Conservation (phyloP, 345 rosid genomes). For the Rhodomyrtus tomentosa region DNA sequence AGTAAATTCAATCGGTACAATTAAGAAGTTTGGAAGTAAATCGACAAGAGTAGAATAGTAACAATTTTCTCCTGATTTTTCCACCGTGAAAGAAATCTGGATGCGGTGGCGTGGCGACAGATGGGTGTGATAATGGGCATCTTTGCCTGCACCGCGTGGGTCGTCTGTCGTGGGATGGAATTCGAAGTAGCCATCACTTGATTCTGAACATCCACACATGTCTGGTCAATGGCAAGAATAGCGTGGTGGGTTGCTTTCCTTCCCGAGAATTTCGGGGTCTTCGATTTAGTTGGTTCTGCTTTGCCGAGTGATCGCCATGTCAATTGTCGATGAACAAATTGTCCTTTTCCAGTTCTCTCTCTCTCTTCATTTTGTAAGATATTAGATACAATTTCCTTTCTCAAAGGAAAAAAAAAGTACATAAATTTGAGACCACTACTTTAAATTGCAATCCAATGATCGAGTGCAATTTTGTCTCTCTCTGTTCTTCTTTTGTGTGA, state of each 20-base stretch:
- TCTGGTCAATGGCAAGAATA: not conserved
- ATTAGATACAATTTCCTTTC: too few relatives aligned
- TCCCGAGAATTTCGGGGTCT: not conserved
- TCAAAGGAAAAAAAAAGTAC: too few relatives aligned
- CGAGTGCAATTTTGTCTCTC: not conserved
- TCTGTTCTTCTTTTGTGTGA: not conserved
- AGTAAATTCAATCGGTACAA: too few relatives aligned
- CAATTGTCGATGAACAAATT: not conserved
- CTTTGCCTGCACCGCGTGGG: not conserved
- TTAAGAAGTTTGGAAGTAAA: rapidly evolving
- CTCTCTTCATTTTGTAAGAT: too few relatives aligned
- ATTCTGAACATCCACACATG: not conserved
- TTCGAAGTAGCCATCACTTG: not conserved
- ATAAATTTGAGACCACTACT: not conserved
- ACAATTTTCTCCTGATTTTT: too few relatives aligned
- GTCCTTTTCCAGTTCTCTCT: not conserved
- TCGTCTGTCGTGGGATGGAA: not conserved
- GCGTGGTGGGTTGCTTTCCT: not conserved
- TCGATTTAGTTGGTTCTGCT: not conserved
- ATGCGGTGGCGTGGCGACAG: not conserved
- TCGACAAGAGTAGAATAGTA: too few relatives aligned
- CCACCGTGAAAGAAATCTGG: too few relatives aligned
- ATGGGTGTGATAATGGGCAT: not conserved
- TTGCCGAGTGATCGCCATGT: not conserved
- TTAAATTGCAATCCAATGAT: not conserved